Conservation (phyloP, 208 protist genomes). For the Trypanosoma brucei region DNA sequence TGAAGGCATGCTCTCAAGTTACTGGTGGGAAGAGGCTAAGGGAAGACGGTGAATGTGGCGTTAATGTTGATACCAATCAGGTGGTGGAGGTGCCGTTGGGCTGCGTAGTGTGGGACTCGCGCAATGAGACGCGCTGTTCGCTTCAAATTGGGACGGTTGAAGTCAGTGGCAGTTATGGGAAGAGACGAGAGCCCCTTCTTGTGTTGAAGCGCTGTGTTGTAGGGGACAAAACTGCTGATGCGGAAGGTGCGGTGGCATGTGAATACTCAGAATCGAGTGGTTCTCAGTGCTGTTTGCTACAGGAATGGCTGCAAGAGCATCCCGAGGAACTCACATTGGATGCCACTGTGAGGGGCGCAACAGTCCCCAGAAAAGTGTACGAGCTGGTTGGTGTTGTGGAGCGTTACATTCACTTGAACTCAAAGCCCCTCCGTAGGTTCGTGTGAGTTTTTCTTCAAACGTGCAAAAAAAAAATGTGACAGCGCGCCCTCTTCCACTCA, state of each 20-base stretch:
- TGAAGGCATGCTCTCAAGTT: not conserved
- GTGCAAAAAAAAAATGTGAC: no score
- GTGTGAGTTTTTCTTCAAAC: conserved; percentile 2
- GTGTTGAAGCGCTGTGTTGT: conserved; percentile 25
- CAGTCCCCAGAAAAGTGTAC: conserved; percentile 40
- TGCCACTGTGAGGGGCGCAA: conserved; percentile 6
- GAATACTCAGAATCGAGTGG: not conserved
- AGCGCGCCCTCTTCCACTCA: no score
- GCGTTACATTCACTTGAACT: conserved; percentile 57
- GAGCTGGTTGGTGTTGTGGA: conserved; percentile 65
- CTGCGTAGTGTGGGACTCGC: conserved; percentile 36
- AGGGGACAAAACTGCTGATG: not conserved
- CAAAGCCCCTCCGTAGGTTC: conserved; percentile 50
- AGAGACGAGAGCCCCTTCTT: conserved; percentile 35
- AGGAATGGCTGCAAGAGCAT: conserved; percentile 53
- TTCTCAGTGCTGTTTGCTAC: conserved; percentile 14
- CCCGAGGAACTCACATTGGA: conserved; percentile 47
- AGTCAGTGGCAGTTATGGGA: conserved; percentile 40
- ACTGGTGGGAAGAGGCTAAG: conserved; percentile 5
- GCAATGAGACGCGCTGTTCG: conserved; percentile 44
- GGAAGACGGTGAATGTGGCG: not conserved
- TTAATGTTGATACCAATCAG: conserved; percentile 3
- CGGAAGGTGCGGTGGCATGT: not conserved
- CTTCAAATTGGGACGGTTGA: conserved; percentile 57
- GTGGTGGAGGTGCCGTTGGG: conserved; percentile 41